Percentiles rank a stretch among this genome's conserved stretches.
Conservation (phyloP, 1,139 yeast genomes). For the Pneumocystis wakefieldiae region DNA sequence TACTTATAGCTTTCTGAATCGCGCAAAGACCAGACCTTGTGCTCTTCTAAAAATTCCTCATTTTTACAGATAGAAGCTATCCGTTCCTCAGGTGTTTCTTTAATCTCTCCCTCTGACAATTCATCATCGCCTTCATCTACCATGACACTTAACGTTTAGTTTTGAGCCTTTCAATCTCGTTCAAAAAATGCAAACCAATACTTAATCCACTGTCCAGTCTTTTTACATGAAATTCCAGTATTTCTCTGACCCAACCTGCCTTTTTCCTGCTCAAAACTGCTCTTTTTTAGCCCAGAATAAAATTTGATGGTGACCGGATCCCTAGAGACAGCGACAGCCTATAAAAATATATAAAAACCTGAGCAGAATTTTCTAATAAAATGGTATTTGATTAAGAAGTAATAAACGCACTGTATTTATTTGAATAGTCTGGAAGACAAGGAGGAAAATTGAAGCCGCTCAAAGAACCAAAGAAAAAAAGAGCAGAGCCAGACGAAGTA, state of each 20-base stretch:
- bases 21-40: not conserved
- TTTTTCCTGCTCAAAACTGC: not conserved
- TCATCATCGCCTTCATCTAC: not conserved
- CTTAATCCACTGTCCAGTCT: not conserved
- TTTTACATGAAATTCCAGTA: not conserved
- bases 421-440: conserved; percentile 8
- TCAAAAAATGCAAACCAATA: not conserved
- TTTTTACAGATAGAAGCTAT: not conserved
- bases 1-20: not conserved
- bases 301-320: not conserved
- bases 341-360: not conserved
- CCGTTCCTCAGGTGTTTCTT: not conserved
- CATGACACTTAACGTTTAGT: not conserved
- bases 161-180: not conserved
- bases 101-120: not conserved
- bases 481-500: conserved; percentile 6
- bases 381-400: not conserved
- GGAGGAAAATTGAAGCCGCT: conserved; percentile 11
- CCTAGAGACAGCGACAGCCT: not conserved
- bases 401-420: not conserved
- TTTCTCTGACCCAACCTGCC: not conserved
- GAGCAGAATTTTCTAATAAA: not conserved
- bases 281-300: not conserved
- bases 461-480: conserved; percentile 8
- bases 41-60: not conserved